These are phyloP conservation scores for Tylopilus vinaceipallidus DNA, from an alignment of 768 basidiomycete genomes.

Conservation along the genomic window DNA sequence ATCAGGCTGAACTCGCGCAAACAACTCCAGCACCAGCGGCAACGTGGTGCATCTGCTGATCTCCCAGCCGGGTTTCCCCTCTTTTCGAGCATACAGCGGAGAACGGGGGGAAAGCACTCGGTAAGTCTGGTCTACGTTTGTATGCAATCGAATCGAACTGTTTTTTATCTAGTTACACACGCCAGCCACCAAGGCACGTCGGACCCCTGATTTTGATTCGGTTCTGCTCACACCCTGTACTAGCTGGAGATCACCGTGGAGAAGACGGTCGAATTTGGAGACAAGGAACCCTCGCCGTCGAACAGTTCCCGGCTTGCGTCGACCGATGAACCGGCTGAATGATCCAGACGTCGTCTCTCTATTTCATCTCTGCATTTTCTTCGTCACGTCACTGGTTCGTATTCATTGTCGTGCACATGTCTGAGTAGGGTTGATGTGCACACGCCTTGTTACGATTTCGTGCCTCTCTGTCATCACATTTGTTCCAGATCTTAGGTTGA, in stretches of 20 bases:
- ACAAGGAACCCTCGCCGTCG: constrained; percentile 8
- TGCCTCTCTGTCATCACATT: no score
- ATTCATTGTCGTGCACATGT: no score
- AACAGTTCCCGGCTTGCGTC: constrained; percentile 6
- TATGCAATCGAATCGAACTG: neutral
- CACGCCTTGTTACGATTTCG: no score
- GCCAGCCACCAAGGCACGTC: constrained; percentile 22
- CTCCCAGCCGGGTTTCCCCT: constrained; percentile 26
- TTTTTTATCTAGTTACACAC: constrained; percentile 9
- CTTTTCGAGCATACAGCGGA: constrained; percentile 20
- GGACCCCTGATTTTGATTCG: no score
- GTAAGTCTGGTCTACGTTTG: constrained; percentile 9
- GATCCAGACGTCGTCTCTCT: no score
- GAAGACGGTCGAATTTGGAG: constrained; percentile 28
- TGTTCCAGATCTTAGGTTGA: no score
- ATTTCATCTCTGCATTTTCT: no score
- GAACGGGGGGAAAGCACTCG: neutral
- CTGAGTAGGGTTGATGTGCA: no score
- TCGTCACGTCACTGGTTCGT: no score
- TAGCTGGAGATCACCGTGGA: constrained; percentile 31
- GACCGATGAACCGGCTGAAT: constrained; percentile 6
- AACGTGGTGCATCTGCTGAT: constrained; percentile 30
- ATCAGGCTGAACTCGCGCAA: constrained; percentile 39
- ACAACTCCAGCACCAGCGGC: constrained; percentile 30
- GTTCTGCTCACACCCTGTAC: no score